Conservation (phyloP, 305 asterid species). For the Rubia balearica region DNA sequence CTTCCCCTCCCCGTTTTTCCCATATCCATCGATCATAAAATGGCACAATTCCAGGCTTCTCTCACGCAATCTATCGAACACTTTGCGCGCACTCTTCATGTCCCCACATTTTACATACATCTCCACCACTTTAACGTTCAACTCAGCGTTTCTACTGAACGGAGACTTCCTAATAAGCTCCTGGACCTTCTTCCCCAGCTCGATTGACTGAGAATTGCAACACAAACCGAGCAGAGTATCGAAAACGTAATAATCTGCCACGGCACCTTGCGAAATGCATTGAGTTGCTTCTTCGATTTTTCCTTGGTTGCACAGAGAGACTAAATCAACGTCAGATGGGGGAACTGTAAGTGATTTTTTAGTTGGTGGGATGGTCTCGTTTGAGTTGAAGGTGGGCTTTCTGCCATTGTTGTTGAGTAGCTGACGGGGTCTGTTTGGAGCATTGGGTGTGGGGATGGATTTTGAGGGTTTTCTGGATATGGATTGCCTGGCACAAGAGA, state of each 20-base stretch:
- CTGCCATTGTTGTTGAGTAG: slow-evolving; percentile 14
- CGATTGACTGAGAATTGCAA: slow-evolving; percentile 20
- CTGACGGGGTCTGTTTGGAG: slow-evolving; percentile 12
- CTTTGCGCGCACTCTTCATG: slow-evolving; percentile 28
- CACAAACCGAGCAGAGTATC: slow-evolving; percentile 22
- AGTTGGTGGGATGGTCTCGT: slow-evolving; percentile 10
- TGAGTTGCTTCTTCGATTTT: slow-evolving; percentile 28
- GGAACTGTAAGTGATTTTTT: not conserved
- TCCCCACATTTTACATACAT: slow-evolving; percentile 24
- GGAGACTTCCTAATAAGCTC: slow-evolving; percentile 26
- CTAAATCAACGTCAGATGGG: slow-evolving; percentile 16
- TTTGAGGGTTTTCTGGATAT: slow-evolving; percentile 10
- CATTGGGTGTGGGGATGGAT: slow-evolving; percentile 16
- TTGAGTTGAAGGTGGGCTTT: slow-evolving; percentile 6
- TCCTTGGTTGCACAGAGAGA: slow-evolving; percentile 27
- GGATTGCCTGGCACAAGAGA: slow-evolving; percentile 11
- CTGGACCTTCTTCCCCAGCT: slow-evolving; percentile 28
- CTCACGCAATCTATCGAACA: slow-evolving; percentile 31
- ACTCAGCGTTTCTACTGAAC: slow-evolving; percentile 21
- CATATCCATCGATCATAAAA: slow-evolving; percentile 31
- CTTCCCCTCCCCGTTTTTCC: slow-evolving; percentile 30
- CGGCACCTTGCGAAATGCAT: slow-evolving; percentile 23
- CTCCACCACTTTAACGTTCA: slow-evolving; percentile 26
- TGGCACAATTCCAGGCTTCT: slow-evolving; percentile 17
- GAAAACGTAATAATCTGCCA: slow-evolving; percentile 19